Percentiles rank a stretch among this genome's conserved stretches.
phyloP scores from a whole-genome alignment of 768 basidiomycete genomes.

The Leccinum truebloodii region DNA sequence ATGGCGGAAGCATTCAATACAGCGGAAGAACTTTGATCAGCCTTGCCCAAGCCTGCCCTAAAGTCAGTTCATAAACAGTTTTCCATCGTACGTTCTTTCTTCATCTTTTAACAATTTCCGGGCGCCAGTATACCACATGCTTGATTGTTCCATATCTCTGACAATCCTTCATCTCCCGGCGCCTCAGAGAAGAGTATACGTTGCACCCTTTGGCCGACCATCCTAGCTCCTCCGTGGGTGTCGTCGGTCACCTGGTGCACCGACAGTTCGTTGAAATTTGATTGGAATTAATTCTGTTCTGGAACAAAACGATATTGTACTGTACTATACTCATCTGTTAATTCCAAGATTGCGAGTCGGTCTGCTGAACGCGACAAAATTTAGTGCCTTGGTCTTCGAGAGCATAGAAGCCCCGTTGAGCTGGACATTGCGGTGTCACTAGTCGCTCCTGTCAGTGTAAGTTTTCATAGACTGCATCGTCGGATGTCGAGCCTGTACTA shows the following conservation, averaged over 20 bases:
- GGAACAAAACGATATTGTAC: neutral
- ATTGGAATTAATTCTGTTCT: no score
- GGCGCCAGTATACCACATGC: slow-evolving; percentile 59
- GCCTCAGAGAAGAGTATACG: slow-evolving; percentile 55
- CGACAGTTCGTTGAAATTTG: no score
- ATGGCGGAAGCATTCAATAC: no score
- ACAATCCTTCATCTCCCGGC: slow-evolving; percentile 51
- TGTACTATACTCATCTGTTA: neutral
- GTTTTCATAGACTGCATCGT: no score
- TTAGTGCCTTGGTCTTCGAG: neutral
- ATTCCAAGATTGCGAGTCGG: neutral
- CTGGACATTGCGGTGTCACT: no score
- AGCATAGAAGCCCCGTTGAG: no score
- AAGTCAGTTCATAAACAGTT: slow-evolving; percentile 28
- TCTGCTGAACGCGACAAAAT: neutral
- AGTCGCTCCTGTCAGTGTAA: no score
- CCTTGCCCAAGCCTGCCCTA: slow-evolving; percentile 44
- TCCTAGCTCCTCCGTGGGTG: slow-evolving; percentile 46
- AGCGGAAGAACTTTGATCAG: no score
- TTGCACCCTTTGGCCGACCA: slow-evolving; percentile 63
- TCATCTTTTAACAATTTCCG: slow-evolving; percentile 70
- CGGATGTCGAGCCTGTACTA: no score
- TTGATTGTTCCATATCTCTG: slow-evolving; percentile 40
- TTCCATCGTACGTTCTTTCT: slow-evolving; percentile 2
- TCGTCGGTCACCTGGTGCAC: slow-evolving; percentile 67